Conservation (phyloP, 805 yeast genomes). For the Saturnispora diversa region DNA sequence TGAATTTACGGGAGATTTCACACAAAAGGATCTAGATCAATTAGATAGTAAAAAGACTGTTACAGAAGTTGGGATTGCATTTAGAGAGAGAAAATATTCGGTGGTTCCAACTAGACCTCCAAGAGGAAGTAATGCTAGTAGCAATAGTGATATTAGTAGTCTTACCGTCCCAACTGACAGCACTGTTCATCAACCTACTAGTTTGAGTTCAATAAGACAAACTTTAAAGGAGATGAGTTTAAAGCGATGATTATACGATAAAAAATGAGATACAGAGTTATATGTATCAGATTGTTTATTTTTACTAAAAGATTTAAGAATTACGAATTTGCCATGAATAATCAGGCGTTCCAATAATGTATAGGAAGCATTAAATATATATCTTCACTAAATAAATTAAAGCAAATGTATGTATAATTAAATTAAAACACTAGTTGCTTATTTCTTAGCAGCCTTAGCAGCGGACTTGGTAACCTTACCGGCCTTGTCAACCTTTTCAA, state of each 20-base stretch:
- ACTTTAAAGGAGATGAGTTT: constrained; percentile 8
- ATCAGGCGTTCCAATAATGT: no score
- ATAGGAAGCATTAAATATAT: constrained; percentile 11
- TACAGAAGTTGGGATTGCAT: constrained; percentile 62
- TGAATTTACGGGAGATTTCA: constrained; percentile 70
- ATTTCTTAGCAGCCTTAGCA: constrained; percentile 70
- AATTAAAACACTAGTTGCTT: no score
- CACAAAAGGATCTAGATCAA: constrained; percentile 41
- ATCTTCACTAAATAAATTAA: constrained; percentile 10
- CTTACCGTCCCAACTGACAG: neutral
- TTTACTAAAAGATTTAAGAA: no score
- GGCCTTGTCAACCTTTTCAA: constrained; percentile 75
- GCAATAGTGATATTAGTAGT: no score
- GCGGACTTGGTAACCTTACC: constrained; percentile 98
- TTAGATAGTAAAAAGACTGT: constrained; percentile 43
- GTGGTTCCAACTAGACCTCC: constrained; percentile 71
- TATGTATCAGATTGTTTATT: no score
- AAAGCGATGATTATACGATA: neutral
- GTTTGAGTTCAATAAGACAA: constrained; percentile 9
- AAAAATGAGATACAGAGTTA: constrained; percentile 1
- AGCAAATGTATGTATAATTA: no score
- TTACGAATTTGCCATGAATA: no score
- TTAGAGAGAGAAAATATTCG: constrained; percentile 59
- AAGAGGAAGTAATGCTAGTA: neutral
- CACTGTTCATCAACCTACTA: neutral